These are phyloP conservation scores for Atalantia buxifolia DNA, from an alignment of 345 rosid species.

Conservation along the genomic window DNA sequence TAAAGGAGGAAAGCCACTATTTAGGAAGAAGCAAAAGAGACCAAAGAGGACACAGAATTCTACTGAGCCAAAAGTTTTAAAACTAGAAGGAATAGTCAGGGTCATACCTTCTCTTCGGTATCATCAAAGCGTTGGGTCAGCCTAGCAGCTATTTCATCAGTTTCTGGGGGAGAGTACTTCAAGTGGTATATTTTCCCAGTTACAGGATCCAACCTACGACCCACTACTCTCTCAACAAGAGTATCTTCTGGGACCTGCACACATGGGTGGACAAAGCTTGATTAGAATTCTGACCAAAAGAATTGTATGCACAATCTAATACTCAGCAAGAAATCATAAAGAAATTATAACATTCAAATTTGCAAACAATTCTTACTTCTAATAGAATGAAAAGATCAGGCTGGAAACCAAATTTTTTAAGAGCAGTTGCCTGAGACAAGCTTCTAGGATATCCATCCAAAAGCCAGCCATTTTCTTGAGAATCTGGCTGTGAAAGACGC, in stretches of 20 bases:
- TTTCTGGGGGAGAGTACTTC: constrained; percentile 89
- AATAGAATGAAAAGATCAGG: constrained; percentile 87
- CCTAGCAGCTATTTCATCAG: constrained; percentile 78
- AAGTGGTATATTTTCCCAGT: constrained; percentile 94
- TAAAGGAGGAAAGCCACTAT: background rate
- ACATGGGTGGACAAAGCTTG: constrained; percentile 2
- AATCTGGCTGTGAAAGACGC: constrained; percentile 65
- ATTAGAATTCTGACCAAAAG: background rate
- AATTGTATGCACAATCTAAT: background rate
- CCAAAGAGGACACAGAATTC: constrained; percentile 1
- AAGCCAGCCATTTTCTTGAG: constrained; percentile 87
- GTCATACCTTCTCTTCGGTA: constrained; percentile 85
- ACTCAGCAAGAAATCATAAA: background rate
- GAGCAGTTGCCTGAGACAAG: constrained; percentile 80
- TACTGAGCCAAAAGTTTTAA: background rate
- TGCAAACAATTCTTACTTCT: constrained; percentile 48
- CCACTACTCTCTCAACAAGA: constrained; percentile 89
- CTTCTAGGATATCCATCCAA: constrained; percentile 98
- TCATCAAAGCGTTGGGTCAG: constrained; percentile 92
- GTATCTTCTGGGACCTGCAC: constrained; percentile 86
- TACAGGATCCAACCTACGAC: constrained; percentile 88
- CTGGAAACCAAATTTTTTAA: constrained; percentile 54
- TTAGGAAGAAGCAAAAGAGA: background rate
- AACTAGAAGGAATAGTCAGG: background rate
- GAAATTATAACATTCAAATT: background rate